phyloP scores from a whole-genome alignment of 164 flowering plant species.

The Kalanchoe fedtschenkoi region DNA sequence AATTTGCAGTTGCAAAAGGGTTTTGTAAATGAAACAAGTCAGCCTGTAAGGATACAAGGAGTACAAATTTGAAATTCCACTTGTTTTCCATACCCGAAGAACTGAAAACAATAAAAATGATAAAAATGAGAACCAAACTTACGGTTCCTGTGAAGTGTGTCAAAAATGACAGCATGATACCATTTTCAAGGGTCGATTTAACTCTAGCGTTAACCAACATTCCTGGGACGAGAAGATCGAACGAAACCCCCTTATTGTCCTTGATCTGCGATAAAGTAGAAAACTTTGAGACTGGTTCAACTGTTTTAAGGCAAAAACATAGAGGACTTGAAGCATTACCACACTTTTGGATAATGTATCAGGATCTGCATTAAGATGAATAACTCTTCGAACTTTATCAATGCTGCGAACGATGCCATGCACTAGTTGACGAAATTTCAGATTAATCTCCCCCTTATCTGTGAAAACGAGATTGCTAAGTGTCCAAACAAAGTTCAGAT shows the following conservation, averaged over 20 bases:
- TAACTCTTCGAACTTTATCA: conserved; percentile 68
- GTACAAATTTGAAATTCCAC: conserved; percentile 4
- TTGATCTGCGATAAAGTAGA: conserved; percentile 41
- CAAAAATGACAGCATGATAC: conserved; percentile 78
- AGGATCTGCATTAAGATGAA: conserved; percentile 53
- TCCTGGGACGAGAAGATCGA: conserved; percentile 89
- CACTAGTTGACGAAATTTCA: conserved; percentile 44
- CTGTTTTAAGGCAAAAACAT: neutral
- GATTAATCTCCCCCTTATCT: conserved; percentile 33
- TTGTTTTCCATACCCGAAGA: neutral
- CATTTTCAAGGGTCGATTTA: conserved; percentile 72
- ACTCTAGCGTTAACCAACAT: conserved; percentile 93
- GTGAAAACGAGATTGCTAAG: conserved; percentile 6
- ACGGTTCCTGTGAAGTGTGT: conserved; percentile 97
- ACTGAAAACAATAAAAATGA: neutral
- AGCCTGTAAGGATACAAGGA: conserved; percentile 44
- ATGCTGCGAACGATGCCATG: conserved; percentile 71
- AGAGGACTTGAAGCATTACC: conserved; percentile 33
- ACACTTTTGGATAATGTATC: conserved; percentile 58
- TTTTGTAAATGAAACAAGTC: conserved; percentile 74
- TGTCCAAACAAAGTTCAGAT: neutral
- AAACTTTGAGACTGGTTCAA: conserved; percentile 5
- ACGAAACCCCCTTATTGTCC: conserved; percentile 82
- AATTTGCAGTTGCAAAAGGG: conserved; percentile 39
- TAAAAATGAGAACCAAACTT: conserved; percentile 18